phyloP scores from a whole-genome alignment of 306 rosid species.

The Sindora glabra region DNA sequence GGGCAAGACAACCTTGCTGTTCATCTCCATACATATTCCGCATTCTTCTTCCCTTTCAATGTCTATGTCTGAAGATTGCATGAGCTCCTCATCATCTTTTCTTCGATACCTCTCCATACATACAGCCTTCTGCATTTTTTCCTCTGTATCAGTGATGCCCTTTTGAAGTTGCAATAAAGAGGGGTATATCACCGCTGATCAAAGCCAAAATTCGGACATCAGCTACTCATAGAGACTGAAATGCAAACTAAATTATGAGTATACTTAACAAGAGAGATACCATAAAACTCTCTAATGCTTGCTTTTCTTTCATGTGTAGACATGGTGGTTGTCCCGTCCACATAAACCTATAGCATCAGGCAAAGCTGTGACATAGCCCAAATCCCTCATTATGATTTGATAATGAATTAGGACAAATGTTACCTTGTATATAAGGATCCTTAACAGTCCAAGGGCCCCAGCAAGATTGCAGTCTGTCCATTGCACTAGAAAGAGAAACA shows the following conservation, averaged over 20 bases:
- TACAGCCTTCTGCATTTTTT: conserved; percentile 68
- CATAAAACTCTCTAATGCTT: conserved; percentile 68
- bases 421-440: conserved; percentile 78
- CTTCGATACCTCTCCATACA: conserved; percentile 42
- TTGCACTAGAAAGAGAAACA: conserved; percentile 78
- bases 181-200: conserved; percentile 74
- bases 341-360: no score
- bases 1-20: conserved; percentile 72
- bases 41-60: conserved; percentile 86
- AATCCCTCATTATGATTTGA: no score
- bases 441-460: conserved; percentile 76
- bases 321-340: conserved; percentile 80
- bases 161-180: conserved; percentile 82
- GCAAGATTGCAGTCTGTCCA: conserved; percentile 90
- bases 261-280: conserved; percentile 54
- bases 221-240: background rate
- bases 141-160: conserved; percentile 84
- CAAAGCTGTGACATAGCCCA: no score
- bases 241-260: background rate
- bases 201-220: background rate
- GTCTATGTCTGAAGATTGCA: conserved; percentile 53
- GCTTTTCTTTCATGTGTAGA: conserved; percentile 82
- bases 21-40: conserved; percentile 88
- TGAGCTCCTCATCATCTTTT: conserved; percentile 34
- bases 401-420: no score